phyloP scores from a whole-genome alignment of 805 yeast species.

The Schwanniomyces polymorphus region DNA sequence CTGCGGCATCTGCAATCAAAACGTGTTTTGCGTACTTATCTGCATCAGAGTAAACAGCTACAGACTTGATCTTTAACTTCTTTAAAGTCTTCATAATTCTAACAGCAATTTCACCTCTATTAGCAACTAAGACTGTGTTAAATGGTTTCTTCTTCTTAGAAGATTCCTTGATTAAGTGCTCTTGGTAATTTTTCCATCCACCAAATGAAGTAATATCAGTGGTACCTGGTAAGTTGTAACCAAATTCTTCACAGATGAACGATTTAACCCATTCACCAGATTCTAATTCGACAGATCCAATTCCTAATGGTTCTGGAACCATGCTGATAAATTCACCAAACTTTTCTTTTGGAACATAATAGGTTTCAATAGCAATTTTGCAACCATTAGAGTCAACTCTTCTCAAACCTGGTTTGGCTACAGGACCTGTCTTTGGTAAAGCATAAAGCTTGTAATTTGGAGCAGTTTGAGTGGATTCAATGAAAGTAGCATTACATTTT shows the following conservation, averaged over 20 bases:
- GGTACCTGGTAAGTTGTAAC: slow-evolving; percentile 71
- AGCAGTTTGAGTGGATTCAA: slow-evolving; percentile 68
- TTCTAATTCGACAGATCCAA: slow-evolving; percentile 85
- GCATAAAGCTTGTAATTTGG: slow-evolving; percentile 75
- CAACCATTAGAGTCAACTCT: slow-evolving; percentile 59
- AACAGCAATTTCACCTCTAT: slow-evolving; percentile 97
- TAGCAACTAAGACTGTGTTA: slow-evolving; percentile 86
- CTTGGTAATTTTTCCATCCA: slow-evolving; percentile 78
- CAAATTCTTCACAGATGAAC: slow-evolving; percentile 90
- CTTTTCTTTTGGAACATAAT: slow-evolving; percentile 72
- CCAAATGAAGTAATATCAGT: slow-evolving; percentile 83
- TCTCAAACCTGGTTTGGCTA: slow-evolving; percentile 87
- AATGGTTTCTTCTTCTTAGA: slow-evolving; percentile 54
- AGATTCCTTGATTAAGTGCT: slow-evolving; percentile 22
- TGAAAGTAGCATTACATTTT: slow-evolving; percentile 73
- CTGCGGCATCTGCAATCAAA: slow-evolving; percentile 73
- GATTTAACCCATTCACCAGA: slow-evolving; percentile 87
- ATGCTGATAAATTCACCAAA: slow-evolving; percentile 83
- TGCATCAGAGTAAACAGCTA: slow-evolving; percentile 89
- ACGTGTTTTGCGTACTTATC: slow-evolving; percentile 91
- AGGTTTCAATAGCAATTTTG: slow-evolving; percentile 73
- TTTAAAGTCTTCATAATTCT: slow-evolving; percentile 87
- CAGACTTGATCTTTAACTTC: slow-evolving; percentile 71
- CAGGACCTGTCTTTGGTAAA: slow-evolving; percentile 77
- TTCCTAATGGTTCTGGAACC: slow-evolving; percentile 95